phyloP scores from a whole-genome alignment of 352 stramenopile species.

The Phytophthora sojae region DNA sequence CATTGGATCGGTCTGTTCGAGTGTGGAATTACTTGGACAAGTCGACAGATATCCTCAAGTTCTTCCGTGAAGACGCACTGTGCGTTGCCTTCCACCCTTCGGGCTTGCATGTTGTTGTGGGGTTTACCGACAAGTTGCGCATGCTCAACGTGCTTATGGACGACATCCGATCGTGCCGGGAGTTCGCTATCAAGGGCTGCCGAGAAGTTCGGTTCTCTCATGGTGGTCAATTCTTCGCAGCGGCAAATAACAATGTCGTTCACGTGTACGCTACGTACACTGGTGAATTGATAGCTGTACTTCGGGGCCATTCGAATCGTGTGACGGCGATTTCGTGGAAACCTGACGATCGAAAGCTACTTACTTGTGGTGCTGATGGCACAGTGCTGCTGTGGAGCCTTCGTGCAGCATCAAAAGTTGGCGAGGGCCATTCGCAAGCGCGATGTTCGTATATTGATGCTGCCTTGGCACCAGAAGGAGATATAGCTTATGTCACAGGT shows the following conservation, averaged over 20 bases:
- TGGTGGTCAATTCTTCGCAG: conserved; percentile 92
- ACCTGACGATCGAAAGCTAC: conserved; percentile 75
- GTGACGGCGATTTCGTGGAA: conserved; percentile 87
- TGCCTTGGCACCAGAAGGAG: conserved; percentile 63
- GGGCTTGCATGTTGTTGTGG: conserved; percentile 89
- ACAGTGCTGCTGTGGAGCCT: conserved; percentile 84
- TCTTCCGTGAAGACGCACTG: conserved; percentile 91
- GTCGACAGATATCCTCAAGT: conserved; percentile 91
- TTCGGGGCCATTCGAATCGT: conserved; percentile 86
- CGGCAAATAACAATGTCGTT: conserved; percentile 90
- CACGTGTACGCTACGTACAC: conserved; percentile 88
- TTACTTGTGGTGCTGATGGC: conserved; percentile 81
- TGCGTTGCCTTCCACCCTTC: conserved; percentile 93
- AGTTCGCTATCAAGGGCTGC: conserved; percentile 94
- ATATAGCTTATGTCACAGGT: conserved; percentile 90
- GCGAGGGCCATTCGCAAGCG: conserved; percentile 80
- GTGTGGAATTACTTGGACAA: conserved; percentile 96
- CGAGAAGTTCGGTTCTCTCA: conserved; percentile 92
- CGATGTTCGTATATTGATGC: conserved; percentile 79
- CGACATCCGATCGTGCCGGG: conserved; percentile 91
- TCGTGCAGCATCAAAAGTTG: conserved; percentile 74
- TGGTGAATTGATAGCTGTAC: conserved; percentile 68
- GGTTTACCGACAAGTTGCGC: conserved; percentile 94
- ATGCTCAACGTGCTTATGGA: conserved; percentile 96
- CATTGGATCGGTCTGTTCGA: conserved; percentile 90